Percentiles rank a stretch among this genome's conserved stretches.
These are phyloP conservation scores for Cyclanthera cordifolia DNA, from an alignment of 306 rosid species.

Conservation along the genomic window DNA sequence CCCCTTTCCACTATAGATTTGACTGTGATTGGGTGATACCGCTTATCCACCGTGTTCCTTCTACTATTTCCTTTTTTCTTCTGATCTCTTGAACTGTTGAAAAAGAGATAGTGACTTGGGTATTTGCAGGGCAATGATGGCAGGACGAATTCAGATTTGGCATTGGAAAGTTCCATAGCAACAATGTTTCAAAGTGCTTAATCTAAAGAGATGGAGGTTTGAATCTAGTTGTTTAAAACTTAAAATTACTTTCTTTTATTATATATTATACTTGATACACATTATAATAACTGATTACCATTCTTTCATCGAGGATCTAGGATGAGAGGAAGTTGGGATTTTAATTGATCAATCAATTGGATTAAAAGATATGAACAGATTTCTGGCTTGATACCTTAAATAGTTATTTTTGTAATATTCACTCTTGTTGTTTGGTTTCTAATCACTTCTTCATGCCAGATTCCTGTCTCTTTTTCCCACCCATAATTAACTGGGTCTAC, in stretches of 20 bases:
- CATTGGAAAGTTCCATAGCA: conserved; percentile 28
- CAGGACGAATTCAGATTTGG: conserved; percentile 33
- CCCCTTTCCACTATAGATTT: background rate
- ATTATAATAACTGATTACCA: background rate
- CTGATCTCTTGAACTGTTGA: background rate
- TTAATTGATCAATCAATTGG: background rate
- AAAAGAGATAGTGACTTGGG: conserved; percentile 63
- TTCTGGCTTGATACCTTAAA: conserved; percentile 1
- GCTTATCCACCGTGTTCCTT: background rate
- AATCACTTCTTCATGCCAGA: background rate
- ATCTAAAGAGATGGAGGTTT: conserved; percentile 64
- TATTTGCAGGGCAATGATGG: conserved; percentile 71
- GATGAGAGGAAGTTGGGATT: background rate
- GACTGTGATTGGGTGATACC: background rate
- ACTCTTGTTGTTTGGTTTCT: conserved; percentile 7
- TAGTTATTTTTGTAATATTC: background rate
- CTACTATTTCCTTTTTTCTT: background rate
- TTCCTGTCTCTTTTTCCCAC: background rate
- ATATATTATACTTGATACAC: background rate
- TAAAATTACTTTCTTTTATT: conserved; percentile 2
- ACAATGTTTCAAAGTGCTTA: conserved; percentile 35
- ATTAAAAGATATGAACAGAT: background rate
- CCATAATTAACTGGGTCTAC: conserved; percentile 12
- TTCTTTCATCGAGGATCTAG: background rate
- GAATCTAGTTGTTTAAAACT: conserved; percentile 25